These are phyloP conservation scores for Picochlorum costavermella DNA, from an alignment of 139 green algal genomes.

Conservation along the genomic window DNA sequence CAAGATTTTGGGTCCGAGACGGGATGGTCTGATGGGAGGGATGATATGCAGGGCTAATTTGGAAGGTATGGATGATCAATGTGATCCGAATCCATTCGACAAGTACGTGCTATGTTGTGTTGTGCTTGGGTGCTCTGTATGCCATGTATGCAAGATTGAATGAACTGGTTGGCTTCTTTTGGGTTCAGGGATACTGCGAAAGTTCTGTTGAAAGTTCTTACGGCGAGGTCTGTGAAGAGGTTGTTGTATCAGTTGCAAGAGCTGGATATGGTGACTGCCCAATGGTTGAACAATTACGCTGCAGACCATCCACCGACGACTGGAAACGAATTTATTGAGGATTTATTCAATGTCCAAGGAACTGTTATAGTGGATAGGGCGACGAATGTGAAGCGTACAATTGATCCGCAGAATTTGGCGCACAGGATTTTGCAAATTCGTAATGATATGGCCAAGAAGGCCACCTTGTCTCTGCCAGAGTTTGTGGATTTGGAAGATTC, in stretches of 20 bases:
- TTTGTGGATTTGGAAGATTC: slow-evolving; percentile 26
- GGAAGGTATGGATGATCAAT: slow-evolving; percentile 7
- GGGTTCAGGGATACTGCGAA: slow-evolving; percentile 17
- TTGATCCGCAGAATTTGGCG: slow-evolving; percentile 28
- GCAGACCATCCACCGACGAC: slow-evolving; percentile 15
- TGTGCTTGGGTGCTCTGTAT: not conserved
- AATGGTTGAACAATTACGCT: slow-evolving; percentile 30
- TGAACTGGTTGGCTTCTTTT: not conserved
- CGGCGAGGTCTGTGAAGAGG: slow-evolving; percentile 16
- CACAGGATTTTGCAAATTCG: slow-evolving; percentile 26
- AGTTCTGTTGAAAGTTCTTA: slow-evolving; percentile 26
- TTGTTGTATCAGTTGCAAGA: slow-evolving; percentile 22
- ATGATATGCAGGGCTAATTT: slow-evolving; percentile 14
- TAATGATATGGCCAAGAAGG: slow-evolving; percentile 16
- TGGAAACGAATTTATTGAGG: slow-evolving; percentile 33
- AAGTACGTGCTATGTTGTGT: not conserved
- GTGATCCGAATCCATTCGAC: slow-evolving; percentile 18
- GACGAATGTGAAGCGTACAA: slow-evolving; percentile 13
- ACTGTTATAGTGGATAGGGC: slow-evolving; percentile 7
- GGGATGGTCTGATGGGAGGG: too few relatives aligned
- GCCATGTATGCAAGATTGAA: not conserved
- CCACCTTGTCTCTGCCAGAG: slow-evolving; percentile 27
- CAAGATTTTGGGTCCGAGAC: too few relatives aligned
- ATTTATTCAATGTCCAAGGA: slow-evolving; percentile 6
- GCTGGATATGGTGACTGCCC: slow-evolving; percentile 20